phyloP scores from a whole-genome alignment of 768 basidiomycete species.

The Cantharellus cinnabarinus region DNA sequence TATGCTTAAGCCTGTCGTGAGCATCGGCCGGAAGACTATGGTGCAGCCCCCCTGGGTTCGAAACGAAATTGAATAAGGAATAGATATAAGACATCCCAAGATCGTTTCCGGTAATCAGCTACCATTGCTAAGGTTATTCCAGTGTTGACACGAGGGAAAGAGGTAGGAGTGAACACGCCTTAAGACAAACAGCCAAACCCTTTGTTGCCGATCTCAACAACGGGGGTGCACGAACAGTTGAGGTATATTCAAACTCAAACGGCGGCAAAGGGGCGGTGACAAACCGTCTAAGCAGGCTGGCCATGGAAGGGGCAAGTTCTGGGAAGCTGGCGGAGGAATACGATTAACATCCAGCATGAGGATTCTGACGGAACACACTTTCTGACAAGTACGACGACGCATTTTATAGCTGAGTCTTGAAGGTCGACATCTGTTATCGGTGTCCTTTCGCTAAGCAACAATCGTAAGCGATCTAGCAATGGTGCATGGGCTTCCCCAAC shows the following conservation, averaged over 20 bases:
- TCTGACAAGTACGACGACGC: constrained; percentile 63
- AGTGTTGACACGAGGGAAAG: not conserved
- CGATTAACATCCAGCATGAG: not conserved
- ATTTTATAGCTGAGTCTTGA: constrained; percentile 77
- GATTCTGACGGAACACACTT: constrained; percentile 28
- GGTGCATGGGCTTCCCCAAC: constrained; percentile 43
- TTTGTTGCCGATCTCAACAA: constrained; percentile 73
- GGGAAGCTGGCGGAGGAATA: constrained; percentile 39
- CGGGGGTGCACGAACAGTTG: constrained; percentile 52
- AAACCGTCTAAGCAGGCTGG: constrained; percentile 64
- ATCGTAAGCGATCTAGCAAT: constrained; percentile 46
- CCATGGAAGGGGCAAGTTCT: constrained; percentile 51
- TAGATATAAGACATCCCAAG: constrained; percentile 91
- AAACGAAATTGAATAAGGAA: constrained; percentile 82
- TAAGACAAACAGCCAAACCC: constrained; percentile 76
- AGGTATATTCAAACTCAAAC: constrained; percentile 69
- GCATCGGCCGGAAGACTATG: not conserved
- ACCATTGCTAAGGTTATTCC: constrained; percentile 5
- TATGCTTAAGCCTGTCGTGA: constrained; percentile 7
- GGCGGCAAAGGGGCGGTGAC: constrained; percentile 73
- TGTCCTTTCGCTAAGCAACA: constrained; percentile 61
- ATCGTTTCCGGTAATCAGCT: constrained; percentile 76
- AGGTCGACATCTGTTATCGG: constrained; percentile 67
- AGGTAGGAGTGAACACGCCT: constrained; percentile 24
- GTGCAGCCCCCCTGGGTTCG: constrained; percentile 35